These are phyloP conservation scores for Uronychia binucleata DNA, from an alignment of 73 alveolate species.

Conservation along the genomic window DNA sequence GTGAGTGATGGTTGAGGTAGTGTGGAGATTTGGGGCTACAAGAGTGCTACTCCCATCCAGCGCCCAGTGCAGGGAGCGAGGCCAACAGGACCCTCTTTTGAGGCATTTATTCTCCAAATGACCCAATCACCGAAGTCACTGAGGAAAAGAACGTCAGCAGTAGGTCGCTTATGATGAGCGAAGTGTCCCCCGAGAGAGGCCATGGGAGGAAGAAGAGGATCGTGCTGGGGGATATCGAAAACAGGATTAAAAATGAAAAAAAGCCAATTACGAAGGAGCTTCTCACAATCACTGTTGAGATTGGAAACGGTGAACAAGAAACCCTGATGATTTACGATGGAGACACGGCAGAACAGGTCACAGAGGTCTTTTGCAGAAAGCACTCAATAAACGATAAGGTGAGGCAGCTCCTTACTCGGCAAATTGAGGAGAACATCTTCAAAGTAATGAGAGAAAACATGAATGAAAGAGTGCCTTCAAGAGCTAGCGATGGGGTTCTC, in stretches of 20 bases:
- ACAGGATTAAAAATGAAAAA: neutral
- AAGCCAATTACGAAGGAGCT: slow-evolving; percentile 34
- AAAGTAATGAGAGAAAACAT: neutral
- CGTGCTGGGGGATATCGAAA: neutral
- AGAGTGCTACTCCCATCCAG: too few relatives aligned
- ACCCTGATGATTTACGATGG: slow-evolving; percentile 48
- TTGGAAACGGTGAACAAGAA: slow-evolving; percentile 67
- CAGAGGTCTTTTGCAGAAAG: slow-evolving; percentile 50
- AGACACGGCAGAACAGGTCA: slow-evolving; percentile 63
- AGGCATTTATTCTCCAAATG: too few relatives aligned
- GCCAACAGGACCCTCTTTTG: too few relatives aligned
- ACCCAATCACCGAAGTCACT: too few relatives aligned
- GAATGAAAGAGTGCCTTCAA: neutral
- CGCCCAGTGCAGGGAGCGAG: too few relatives aligned
- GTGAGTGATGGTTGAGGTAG: too few relatives aligned
- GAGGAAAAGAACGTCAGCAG: too few relatives aligned
- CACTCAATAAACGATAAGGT: slow-evolving; percentile 40
- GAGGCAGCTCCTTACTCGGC: slow-evolving; percentile 38
- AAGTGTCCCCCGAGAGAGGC: too few relatives aligned
- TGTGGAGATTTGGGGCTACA: too few relatives aligned
- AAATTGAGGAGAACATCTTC: slow-evolving; percentile 36
- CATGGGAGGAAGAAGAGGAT: neutral
- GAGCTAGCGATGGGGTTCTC: neutral
- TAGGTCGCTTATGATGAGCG: too few relatives aligned
- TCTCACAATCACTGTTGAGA: slow-evolving; percentile 75